Evolutionary conservation across 371 early-diverging fungal genomes (phyloP), one percentile per base, ranked within the genome.

Genomic region (Mortierella sp.): DNA sequence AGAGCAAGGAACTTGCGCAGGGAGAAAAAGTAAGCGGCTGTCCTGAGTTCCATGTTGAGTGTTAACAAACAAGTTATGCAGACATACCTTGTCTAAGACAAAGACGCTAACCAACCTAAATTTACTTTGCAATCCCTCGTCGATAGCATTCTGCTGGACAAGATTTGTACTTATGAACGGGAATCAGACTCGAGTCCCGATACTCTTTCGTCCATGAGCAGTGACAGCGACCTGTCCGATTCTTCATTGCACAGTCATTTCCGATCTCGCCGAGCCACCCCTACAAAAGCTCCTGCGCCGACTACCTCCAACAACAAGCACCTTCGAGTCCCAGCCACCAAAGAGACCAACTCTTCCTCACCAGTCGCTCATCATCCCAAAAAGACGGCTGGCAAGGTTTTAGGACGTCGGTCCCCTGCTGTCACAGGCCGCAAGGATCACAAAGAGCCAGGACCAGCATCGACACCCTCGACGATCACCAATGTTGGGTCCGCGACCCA

Each of bases 1-100:
- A 90, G 90, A 73, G 90, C 90, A 48, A 77, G 78, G 43, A 88
- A 87, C 12, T 79, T 93, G 71, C 89, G 90, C n/a, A 89, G 84
- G 68, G 92, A 93, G 77, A 88, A 91, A 83, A 90, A 91, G 93
- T 91, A 88, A 72, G 89, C 74, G 41, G 1, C 4, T 16, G 4
- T 38, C 6, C 24, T 41, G 4, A 48, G 48, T 2, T 10, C 27
- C 3, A 60, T 48, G 18, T 4, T 24, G 14, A 11, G 6, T 60
- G 60, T 18, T 4, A 21, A 29, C 32, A 63, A 41, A 12, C n/a
- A n/a, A 32, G 27, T 24, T 38, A 44, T 11, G 2, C 46, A 44
- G 14, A 12, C 27, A 6, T 6, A n/a, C 27, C 12, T n/a, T 14
- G 24, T 11, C n/a, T 10, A 14, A 1, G 44, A 16, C 18, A 48